Conservation (phyloP, 2,329 filamentous ascomycete species). For the Bipolaris victoriae region DNA sequence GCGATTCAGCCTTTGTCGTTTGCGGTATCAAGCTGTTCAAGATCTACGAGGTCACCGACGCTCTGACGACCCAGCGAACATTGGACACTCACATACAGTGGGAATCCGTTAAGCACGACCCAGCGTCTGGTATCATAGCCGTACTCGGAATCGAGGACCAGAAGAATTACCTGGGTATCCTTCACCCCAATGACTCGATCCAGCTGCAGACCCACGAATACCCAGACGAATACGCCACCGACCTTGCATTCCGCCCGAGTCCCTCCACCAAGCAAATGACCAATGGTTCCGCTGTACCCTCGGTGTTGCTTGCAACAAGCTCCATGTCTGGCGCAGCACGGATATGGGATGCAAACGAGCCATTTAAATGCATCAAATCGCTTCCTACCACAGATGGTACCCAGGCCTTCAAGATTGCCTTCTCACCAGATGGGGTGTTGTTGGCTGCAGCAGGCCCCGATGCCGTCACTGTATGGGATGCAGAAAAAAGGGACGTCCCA, state of each 20-base stretch:
- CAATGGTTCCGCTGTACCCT: slow-evolving; percentile 29
- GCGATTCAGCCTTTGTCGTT: slow-evolving; percentile 52
- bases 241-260: slow-evolving; percentile 50
- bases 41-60: slow-evolving; percentile 45
- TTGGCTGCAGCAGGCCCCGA: slow-evolving; percentile 54
- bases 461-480: slow-evolving; percentile 54
- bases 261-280: slow-evolving; percentile 20
- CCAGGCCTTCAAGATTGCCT: slow-evolving; percentile 51
- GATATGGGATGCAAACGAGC: slow-evolving; percentile 51
- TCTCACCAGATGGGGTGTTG: slow-evolving; percentile 52
- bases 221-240: slow-evolving; percentile 46
- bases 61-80: slow-evolving; percentile 37
- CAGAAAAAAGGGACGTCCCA: slow-evolving; percentile 43
- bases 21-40: slow-evolving; percentile 51
- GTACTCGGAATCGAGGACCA: slow-evolving; percentile 38
- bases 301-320: slow-evolving; percentile 49
- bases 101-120: slow-evolving; percentile 50
- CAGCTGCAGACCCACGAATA: slow-evolving; percentile 43
- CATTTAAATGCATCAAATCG: slow-evolving; percentile 40
- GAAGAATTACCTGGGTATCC: slow-evolving; percentile 43
- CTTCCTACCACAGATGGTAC: slow-evolving; percentile 40
- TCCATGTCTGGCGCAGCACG: slow-evolving; percentile 49
- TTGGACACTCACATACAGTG: slow-evolving; percentile 43
- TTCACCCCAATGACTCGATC: slow-evolving; percentile 42
- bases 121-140: slow-evolving; percentile 49